phyloP scores from a whole-genome alignment of 352 stramenopile species.

The Blastocystis sp. region DNA sequence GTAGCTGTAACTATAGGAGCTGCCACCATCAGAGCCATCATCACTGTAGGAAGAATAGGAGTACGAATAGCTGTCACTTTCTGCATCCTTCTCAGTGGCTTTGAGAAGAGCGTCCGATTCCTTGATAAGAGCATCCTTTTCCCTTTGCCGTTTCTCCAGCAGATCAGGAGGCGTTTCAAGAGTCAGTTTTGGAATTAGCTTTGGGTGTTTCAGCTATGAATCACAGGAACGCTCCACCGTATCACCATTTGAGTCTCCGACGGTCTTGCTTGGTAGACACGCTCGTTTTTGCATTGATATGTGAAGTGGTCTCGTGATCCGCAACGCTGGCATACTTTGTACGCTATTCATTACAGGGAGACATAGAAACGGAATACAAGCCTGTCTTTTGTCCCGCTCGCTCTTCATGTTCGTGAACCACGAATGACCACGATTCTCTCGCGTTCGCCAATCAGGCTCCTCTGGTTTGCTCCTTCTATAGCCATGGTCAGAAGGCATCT shows the following conservation, averaged over 20 bases:
- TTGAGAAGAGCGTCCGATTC: neutral
- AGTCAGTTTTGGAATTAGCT: slow-evolving; percentile 17
- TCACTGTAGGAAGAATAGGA: slow-evolving; percentile 13
- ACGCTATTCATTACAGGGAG: neutral
- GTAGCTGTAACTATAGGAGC: slow-evolving; percentile 52
- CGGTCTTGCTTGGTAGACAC: slow-evolving; percentile 23
- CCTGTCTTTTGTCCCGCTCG: slow-evolving; percentile 40
- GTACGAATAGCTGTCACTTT: slow-evolving; percentile 38
- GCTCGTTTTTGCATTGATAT: slow-evolving; percentile 59
- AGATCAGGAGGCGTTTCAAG: slow-evolving; percentile 24
- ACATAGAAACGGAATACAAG: neutral
- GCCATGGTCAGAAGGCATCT: neutral
- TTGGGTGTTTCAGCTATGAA: slow-evolving; percentile 37
- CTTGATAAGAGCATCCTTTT: neutral
- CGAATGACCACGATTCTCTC: slow-evolving; percentile 51
- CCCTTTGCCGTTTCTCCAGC: slow-evolving; percentile 11
- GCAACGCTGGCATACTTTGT: slow-evolving; percentile 41
- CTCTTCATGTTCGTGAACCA: slow-evolving; percentile 64
- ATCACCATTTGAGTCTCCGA: slow-evolving; percentile 41
- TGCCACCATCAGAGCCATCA: neutral
- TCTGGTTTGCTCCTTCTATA: slow-evolving; percentile 5
- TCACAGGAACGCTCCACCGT: neutral
- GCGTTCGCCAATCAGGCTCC: slow-evolving; percentile 59
- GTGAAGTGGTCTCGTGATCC: slow-evolving; percentile 19
- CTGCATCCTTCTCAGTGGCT: neutral